phyloP scores from a whole-genome alignment of 176 grass and related monocot genomes.

The Hordeum marinum region DNA sequence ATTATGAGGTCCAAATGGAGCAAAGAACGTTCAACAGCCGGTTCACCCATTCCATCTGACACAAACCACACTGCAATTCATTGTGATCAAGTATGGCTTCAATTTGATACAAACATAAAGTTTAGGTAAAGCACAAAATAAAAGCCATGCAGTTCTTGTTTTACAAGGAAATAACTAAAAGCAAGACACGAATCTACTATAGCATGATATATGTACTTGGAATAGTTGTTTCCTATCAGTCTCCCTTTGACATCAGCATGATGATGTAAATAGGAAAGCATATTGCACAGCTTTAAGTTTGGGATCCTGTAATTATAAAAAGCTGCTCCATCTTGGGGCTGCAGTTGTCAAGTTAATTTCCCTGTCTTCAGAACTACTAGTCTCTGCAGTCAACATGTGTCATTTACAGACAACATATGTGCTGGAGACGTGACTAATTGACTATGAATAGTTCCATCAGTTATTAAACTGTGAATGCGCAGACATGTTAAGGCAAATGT shows the following conservation, averaged over 20 bases:
- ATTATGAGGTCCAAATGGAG: slow-evolving; percentile 12
- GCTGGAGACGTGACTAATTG: background rate
- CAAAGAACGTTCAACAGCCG: background rate
- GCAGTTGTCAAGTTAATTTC: background rate
- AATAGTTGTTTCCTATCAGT: background rate
- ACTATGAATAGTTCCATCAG: slow-evolving; percentile 4
- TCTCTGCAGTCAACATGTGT: background rate
- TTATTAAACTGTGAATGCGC: slow-evolving; percentile 1
- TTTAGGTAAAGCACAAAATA: background rate
- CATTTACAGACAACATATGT: background rate
- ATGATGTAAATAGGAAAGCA: slow-evolving; percentile 33
- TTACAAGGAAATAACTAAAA: slow-evolving; percentile 15
- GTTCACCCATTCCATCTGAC: slow-evolving; percentile 17
- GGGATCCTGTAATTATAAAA: background rate
- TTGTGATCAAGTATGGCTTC: background rate
- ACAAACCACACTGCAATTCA: slow-evolving; percentile 1
- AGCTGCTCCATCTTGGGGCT: background rate
- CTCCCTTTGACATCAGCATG: slow-evolving; percentile 29
- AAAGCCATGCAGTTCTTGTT: background rate
- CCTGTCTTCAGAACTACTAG: background rate
- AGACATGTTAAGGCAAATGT: background rate
- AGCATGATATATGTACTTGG: background rate
- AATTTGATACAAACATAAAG: background rate
- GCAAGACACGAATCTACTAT: slow-evolving; percentile 1
- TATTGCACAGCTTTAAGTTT: slow-evolving; percentile 7